Conservation (phyloP, 2,329 filamentous ascomycete genomes). For the Sclerotinia glacialis region DNA sequence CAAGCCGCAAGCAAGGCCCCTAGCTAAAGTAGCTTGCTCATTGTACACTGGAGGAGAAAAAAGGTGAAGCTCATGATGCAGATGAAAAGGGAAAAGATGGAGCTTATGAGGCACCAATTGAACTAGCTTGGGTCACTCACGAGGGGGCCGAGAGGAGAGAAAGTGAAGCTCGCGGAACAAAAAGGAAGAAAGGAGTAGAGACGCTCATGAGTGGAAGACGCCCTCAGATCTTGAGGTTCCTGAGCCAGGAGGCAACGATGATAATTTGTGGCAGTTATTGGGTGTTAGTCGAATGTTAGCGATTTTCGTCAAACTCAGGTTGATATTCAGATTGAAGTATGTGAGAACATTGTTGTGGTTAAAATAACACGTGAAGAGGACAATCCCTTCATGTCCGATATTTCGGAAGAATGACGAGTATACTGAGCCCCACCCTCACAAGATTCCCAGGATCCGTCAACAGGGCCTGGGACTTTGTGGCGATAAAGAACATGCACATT, state of each 20-base stretch:
- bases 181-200: neutral
- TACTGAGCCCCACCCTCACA: no score
- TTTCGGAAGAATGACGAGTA: no score
- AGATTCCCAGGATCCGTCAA: neutral
- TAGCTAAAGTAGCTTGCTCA: neutral
- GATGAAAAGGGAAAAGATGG: neutral
- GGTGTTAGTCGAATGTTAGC: neutral
- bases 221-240: neutral
- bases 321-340: neutral
- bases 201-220: neutral
- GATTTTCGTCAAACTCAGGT: neutral
- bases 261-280: neutral
- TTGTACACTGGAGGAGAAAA: no score
- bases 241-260: neutral
- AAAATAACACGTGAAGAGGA: no score
- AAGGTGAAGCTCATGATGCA: neutral
- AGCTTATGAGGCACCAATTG: neutral
- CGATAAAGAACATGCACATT: neutral
- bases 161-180: no score
- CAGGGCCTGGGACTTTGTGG: neutral
- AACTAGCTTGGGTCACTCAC: neutral
- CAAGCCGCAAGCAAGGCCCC: neutral
- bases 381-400: neutral
- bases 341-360: no score
- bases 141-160: neutral